Base-by-base conservation (phyloP, 176 grass and related monocot genomes). In the Hyparrhenia diplandra region DNA sequence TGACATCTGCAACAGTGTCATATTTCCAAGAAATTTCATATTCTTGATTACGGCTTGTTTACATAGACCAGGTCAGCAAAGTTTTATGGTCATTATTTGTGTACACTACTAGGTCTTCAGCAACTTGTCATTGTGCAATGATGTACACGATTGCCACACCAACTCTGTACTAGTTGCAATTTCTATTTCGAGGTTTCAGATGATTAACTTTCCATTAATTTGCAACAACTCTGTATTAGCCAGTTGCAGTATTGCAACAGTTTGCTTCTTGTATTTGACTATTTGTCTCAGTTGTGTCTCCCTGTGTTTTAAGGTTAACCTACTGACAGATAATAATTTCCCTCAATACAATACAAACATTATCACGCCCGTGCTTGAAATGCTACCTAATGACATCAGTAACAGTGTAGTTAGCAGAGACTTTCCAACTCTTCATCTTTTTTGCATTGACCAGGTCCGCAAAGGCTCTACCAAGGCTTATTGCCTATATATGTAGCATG, bases 401-500 rank as follows among this genome's bases (percentile, higher is more conserved):
- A 69, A 39, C 37, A 41, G 12, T 25, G 39, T 24, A 69, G 36
- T n/a, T 68, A 68, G n/a, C 11, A 69, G 21, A 20, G 2, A 40
- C 21, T 68, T 68, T 40, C 20, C 35, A 68, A 40, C 35, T 68
- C 34, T 21, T 67, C 34, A 13, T 36, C 1, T n/a, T 23, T 10
- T 68, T 68, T 68, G 4, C 65, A 68, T 23, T 2, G 65, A 23
- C 65, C 34, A 40, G 65, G 35, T 39, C 65, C 1, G 32, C n/a
- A 36, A 37, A 23, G 35, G 65, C 20, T 68, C 18, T 40, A 39
- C 21, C 18, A 67, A 34, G 34, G 18, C 34, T 65, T 4, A 34
- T 66, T 18, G 16, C 31, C 3, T 68, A 68, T 68, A 68, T 68
- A 68, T 67, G 64, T 69, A 69, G 67, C 36, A 69, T 69, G 67